Conservation (phyloP, 495 filamentous ascomycete genomes). For the Tuber microsphaerosporum region DNA sequence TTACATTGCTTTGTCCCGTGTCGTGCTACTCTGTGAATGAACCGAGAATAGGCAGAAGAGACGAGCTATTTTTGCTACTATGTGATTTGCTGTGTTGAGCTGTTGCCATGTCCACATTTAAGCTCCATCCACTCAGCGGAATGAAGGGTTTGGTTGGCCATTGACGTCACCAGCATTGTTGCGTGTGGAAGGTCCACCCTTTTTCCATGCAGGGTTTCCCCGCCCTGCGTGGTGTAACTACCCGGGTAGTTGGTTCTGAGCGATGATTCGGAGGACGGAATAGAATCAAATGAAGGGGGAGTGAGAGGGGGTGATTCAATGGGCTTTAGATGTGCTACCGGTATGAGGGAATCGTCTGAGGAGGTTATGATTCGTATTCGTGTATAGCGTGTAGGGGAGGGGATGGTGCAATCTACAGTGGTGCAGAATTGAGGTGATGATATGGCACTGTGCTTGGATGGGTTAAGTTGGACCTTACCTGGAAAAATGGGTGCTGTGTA, state of each 20-base stretch:
- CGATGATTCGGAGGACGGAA: not conserved
- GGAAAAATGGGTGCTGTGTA: not conserved
- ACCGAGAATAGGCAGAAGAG: not conserved
- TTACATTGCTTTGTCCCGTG: not conserved
- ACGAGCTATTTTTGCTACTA: constrained; percentile 2
- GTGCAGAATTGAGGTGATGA: not conserved
- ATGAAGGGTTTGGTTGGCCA: not conserved
- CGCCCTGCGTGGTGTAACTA: not conserved
- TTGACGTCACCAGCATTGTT: not conserved
- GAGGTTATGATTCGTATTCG: not conserved
- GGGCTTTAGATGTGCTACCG: not conserved
- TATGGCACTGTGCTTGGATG: not conserved
- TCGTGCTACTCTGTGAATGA: not conserved
- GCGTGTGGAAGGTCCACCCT: not conserved
- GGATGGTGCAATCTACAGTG: too few species aligned
- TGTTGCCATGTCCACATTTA: not conserved
- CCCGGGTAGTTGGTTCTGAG: not conserved
- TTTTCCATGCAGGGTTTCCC: constrained; percentile 3
- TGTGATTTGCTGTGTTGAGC: not conserved
- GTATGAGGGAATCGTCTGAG: not conserved
- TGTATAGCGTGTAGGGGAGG: not conserved
- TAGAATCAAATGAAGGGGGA: not conserved
- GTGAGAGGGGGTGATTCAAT: not conserved
- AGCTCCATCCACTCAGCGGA: not conserved
- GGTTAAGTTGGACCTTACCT: not conserved